phyloP scores from a whole-genome alignment of 805 yeast species.

The Candida maris region DNA sequence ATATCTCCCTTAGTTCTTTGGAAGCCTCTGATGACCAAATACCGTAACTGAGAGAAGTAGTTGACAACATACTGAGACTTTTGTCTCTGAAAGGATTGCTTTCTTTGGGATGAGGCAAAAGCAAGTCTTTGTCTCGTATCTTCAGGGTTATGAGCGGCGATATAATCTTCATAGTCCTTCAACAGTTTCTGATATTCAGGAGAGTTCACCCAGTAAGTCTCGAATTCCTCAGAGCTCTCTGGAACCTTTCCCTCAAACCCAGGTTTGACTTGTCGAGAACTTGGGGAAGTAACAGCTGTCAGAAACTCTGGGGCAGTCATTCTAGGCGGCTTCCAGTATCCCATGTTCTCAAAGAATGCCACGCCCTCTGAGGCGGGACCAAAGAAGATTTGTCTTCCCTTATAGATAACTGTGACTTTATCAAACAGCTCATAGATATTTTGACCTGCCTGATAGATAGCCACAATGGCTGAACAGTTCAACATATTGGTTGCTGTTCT shows the following conservation, averaged over 20 bases:
- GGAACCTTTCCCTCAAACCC: slow-evolving; percentile 59
- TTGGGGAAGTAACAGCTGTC: slow-evolving; percentile 65
- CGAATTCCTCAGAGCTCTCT: slow-evolving; percentile 53
- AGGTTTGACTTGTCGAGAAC: slow-evolving; percentile 46
- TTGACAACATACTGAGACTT: slow-evolving; percentile 37
- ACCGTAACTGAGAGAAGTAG: slow-evolving; percentile 47
- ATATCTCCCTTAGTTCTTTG: slow-evolving; percentile 59
- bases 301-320: slow-evolving; percentile 68
- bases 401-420: slow-evolving; percentile 55
- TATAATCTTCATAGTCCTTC: slow-evolving; percentile 37
- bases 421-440: slow-evolving; percentile 60
- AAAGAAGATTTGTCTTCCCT: slow-evolving; percentile 58
- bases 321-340: slow-evolving; percentile 60
- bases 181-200: slow-evolving; percentile 45
- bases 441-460: slow-evolving; percentile 67
- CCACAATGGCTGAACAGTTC: slow-evolving; percentile 55
- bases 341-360: slow-evolving; percentile 58
- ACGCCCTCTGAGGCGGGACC: slow-evolving; percentile 55
- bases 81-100: slow-evolving; percentile 37
- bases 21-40: slow-evolving; percentile 53
- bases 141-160: slow-evolving; percentile 35
- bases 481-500: slow-evolving; percentile 60
- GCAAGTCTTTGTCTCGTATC: slow-evolving; percentile 40
- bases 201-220: slow-evolving; percentile 54
- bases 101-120: slow-evolving; percentile 35